Evolutionary conservation across 768 basidiomycete species (phyloP).

Genomic region (Kwoniella sp.): DNA sequence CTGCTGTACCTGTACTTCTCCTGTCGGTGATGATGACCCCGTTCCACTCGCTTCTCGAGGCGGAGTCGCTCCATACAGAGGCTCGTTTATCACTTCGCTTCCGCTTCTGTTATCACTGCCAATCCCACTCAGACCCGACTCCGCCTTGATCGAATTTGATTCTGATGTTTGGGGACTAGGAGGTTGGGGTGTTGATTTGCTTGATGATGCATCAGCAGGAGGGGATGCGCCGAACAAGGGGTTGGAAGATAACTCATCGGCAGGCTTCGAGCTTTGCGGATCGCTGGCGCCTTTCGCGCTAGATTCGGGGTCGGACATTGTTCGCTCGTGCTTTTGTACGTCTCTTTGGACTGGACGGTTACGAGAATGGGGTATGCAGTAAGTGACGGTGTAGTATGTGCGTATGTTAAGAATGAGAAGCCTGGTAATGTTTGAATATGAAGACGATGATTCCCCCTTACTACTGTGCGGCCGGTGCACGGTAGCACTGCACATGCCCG

Average conservation of each 20-base stretch:
- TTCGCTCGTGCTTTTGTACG: too few relatives aligned
- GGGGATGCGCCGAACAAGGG: slow-evolving; percentile 41
- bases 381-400: not conserved
- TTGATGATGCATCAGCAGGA: not conserved
- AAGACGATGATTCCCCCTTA: too few relatives aligned
- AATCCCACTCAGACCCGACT: too few relatives aligned
- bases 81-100: too few relatives aligned
- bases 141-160: too few relatives aligned
- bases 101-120: too few relatives aligned
- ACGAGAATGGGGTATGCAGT: too few relatives aligned
- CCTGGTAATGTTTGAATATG: too few relatives aligned
- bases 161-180: not conserved
- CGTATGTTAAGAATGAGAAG: too few relatives aligned
- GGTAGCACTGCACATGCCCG: slow-evolving; percentile 5
- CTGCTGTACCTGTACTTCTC: too few relatives aligned
- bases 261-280: not conserved
- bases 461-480: too few relatives aligned
- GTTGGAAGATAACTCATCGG: slow-evolving; percentile 17
- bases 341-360: too few relatives aligned
- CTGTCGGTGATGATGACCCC: not conserved
- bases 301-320: slow-evolving; percentile 9
- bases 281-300: not conserved
- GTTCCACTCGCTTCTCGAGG: slow-evolving; percentile 5
- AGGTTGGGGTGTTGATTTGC: not conserved
- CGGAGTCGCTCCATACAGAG: slow-evolving; percentile 22